Percentiles rank a stretch among this genome's conserved stretches.
These are phyloP conservation scores for Beauveria sp. DNA, from an alignment of 2,329 filamentous ascomycete genomes.

Conservation along the genomic window DNA sequence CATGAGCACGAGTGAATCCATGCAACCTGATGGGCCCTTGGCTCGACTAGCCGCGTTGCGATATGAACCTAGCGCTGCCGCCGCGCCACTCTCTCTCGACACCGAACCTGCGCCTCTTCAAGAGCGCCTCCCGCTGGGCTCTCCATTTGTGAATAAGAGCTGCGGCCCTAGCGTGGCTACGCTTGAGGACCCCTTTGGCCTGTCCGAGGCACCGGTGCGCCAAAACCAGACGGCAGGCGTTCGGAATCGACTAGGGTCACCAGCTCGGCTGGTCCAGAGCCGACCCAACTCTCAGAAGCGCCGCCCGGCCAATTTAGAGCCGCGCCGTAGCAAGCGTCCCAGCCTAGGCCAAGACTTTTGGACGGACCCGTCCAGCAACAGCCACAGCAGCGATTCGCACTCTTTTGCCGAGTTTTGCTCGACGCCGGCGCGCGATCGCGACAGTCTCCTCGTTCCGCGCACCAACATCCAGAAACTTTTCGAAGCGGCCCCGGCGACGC, in stretches of 20 bases:
- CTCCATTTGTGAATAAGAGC: slow-evolving; percentile 49
- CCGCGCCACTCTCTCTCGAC: slow-evolving; percentile 17
- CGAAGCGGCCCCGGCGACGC: slow-evolving; percentile 19
- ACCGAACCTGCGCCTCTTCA: slow-evolving; percentile 15
- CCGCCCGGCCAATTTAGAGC: slow-evolving; percentile 38
- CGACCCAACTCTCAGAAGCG: slow-evolving; percentile 49
- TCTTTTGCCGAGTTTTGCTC: slow-evolving; percentile 27
- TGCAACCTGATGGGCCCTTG: slow-evolving; percentile 55
- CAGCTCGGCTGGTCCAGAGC: slow-evolving; percentile 42
- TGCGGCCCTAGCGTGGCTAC: slow-evolving; percentile 56
- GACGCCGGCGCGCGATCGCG: slow-evolving; percentile 23
- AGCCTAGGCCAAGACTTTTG: slow-evolving; percentile 49
- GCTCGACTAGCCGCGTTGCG: slow-evolving; percentile 44
- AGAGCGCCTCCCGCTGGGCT: slow-evolving; percentile 37
- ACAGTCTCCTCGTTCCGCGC: slow-evolving; percentile 34
- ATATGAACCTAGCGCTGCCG: slow-evolving; percentile 6
- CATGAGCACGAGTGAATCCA: slow-evolving; percentile 55
- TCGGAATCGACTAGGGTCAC: slow-evolving; percentile 43
- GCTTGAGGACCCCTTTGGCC: slow-evolving; percentile 31
- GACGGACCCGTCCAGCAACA: slow-evolving; percentile 33
- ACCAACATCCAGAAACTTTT: slow-evolving; percentile 35
- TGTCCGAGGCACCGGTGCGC: slow-evolving; percentile 26
- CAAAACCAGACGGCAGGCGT: slow-evolving; percentile 43
- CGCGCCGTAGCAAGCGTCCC: slow-evolving; percentile 43
- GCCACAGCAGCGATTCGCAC: slow-evolving; percentile 15